Evolutionary conservation across 2,329 filamentous ascomycete genomes (phyloP).

Genomic region (Monosporascus cannonballus): DNA sequence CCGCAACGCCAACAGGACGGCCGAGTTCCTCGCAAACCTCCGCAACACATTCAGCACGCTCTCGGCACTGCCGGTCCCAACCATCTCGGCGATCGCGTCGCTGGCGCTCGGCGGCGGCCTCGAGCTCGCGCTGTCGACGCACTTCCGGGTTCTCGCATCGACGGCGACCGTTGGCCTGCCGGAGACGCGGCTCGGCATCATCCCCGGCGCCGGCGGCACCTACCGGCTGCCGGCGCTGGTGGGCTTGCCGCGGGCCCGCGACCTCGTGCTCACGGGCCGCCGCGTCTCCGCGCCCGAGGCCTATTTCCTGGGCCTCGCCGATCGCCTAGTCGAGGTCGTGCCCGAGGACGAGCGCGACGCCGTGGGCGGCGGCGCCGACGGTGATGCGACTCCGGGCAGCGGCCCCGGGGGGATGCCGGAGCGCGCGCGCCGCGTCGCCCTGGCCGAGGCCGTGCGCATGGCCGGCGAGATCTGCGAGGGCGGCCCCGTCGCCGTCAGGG

Average conservation of each 20-base stretch:
- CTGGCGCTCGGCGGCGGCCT: slow-evolving; percentile 88
- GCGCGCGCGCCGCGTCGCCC: slow-evolving; percentile 58
- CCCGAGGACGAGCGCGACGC: slow-evolving; percentile 45
- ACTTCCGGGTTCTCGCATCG: slow-evolving; percentile 81
- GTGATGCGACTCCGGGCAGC: slow-evolving; percentile 29
- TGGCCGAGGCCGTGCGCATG: slow-evolving; percentile 71
- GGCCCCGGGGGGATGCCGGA: slow-evolving; percentile 38
- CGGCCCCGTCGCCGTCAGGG: slow-evolving; percentile 74
- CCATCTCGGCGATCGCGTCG: slow-evolving; percentile 81
- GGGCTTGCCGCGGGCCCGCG: slow-evolving; percentile 73
- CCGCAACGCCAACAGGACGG: slow-evolving; percentile 51
- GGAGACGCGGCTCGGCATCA: slow-evolving; percentile 87
- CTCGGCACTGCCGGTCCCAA: slow-evolving; percentile 74
- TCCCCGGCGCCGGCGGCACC: slow-evolving; percentile 91
- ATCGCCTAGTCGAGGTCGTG: slow-evolving; percentile 78
- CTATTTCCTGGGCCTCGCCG: slow-evolving; percentile 84
- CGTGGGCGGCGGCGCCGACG: slow-evolving; percentile 30
- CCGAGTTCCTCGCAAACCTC: slow-evolving; percentile 70
- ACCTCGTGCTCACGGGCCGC: slow-evolving; percentile 87
- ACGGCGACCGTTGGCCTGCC: slow-evolving; percentile 76
- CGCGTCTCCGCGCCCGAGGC: slow-evolving; percentile 77
- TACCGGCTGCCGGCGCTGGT: slow-evolving; percentile 79
- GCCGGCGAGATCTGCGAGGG: slow-evolving; percentile 85
- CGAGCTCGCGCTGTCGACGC: slow-evolving; percentile 83
- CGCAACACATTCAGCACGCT: slow-evolving; percentile 70